Evolutionary conservation across 225 moss, liverwort and hornwort genomes (phyloP).

Genomic region (Pleurozium schreberi): DNA sequence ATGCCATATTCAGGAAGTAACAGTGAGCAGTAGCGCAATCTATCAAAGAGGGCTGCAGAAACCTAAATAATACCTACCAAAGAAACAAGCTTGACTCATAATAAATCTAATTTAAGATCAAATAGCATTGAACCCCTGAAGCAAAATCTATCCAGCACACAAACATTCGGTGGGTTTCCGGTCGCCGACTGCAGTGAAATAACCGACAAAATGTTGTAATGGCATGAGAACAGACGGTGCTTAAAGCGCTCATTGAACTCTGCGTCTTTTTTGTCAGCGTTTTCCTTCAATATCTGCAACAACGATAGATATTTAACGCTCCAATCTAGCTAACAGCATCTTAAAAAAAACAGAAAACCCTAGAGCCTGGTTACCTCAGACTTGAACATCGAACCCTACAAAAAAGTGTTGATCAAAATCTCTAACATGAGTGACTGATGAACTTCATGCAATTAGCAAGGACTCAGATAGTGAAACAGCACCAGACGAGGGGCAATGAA

Average conservation of each 20-base stretch:
- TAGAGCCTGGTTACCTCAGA: not conserved
- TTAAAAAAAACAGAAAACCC: not conserved
- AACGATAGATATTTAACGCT: not conserved
- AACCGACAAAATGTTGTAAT: not conserved
- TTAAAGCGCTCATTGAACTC: constrained; percentile 96
- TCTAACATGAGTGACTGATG: not conserved
- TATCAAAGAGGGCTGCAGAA: not conserved
- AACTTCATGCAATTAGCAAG: not conserved
- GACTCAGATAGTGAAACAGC: not conserved
- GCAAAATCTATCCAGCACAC: not conserved
- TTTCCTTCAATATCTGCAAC: constrained; percentile 88
- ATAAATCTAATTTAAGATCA: not conserved
- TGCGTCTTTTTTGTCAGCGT: constrained; percentile 84
- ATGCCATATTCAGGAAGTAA: not conserved
- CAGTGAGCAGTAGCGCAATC: not conserved
- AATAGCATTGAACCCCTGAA: not conserved
- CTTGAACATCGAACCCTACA: not conserved
- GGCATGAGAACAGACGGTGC: constrained; percentile 47
- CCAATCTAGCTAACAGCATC: not conserved
- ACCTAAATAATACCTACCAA: not conserved
- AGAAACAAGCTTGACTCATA: not conserved
- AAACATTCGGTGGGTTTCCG: not conserved
- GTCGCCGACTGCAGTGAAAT: not conserved
- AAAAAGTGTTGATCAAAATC: not conserved
- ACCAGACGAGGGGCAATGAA: not conserved